Conservation (phyloP, 305 asterid species). For the Plantago lanceolata region DNA sequence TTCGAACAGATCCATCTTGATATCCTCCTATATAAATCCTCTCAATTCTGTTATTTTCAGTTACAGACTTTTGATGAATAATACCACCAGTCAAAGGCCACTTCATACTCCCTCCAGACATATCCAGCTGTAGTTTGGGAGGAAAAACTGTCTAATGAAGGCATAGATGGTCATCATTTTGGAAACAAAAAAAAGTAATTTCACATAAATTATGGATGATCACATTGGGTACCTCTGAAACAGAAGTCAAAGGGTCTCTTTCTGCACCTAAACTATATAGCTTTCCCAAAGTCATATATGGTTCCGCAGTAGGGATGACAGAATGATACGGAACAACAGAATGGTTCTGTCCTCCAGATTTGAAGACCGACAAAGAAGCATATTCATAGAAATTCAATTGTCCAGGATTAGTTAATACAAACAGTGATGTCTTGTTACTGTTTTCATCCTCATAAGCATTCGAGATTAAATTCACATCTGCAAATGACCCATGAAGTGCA, state of each 20-base stretch:
- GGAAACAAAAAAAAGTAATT: conserved; percentile 16
- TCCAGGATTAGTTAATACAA: conserved; percentile 86
- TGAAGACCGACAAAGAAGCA: conserved; percentile 54
- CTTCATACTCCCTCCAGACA: conserved; percentile 35
- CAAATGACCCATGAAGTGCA: conserved; percentile 80
- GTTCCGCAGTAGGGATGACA: conserved; percentile 74
- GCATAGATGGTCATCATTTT: conserved; percentile 35
- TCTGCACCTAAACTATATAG: conserved; percentile 37
- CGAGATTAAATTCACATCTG: conserved; percentile 58
- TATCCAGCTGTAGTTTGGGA: conserved; percentile 37
- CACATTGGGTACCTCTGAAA: conserved; percentile 51
- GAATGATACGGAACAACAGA: conserved; percentile 56
- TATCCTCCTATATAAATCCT: conserved; percentile 83
- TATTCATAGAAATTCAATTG: conserved; percentile 68
- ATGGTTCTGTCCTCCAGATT: conserved; percentile 55
- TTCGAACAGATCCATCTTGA: conserved; percentile 80
- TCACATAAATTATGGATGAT: conserved; percentile 18
- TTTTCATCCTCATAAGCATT: conserved; percentile 46
- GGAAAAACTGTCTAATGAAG: conserved; percentile 57
- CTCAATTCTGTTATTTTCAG: conserved; percentile 46
- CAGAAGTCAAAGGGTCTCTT: conserved; percentile 35
- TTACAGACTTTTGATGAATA: conserved; percentile 43
- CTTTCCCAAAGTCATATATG: conserved; percentile 69
- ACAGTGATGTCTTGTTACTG: conserved; percentile 44
- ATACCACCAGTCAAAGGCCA: conserved; percentile 89